phyloP scores from a whole-genome alignment of 768 basidiomycete genomes.

The Tremella fuciformis region DNA sequence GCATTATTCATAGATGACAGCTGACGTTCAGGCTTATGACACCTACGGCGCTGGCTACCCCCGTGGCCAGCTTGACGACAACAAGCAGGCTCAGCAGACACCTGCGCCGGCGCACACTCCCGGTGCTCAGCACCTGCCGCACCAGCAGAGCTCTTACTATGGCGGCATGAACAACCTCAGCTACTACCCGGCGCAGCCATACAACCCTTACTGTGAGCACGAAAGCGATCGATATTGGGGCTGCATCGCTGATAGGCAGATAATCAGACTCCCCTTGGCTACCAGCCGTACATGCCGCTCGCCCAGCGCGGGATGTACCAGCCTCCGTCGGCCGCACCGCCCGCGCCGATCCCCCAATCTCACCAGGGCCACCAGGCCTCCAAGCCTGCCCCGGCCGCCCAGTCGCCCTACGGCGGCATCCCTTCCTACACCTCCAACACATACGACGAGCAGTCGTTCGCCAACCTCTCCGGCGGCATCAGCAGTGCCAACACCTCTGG shows the following conservation, averaged over 20 bases:
- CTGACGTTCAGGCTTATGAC: conserved; percentile 40
- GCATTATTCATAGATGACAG: no score
- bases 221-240: not conserved
- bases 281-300: conserved; percentile 50
- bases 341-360: conserved; percentile 26
- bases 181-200: conserved; percentile 49
- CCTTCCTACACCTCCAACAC: conserved; percentile 32
- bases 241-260: conserved; percentile 17
- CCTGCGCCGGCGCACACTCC: conserved; percentile 35
- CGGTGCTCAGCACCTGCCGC: conserved; percentile 25
- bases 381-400: conserved; percentile 26
- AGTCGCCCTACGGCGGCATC: conserved; percentile 47
- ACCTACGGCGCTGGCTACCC: conserved; percentile 51
- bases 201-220: conserved; percentile 48
- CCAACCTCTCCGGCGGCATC: conserved; percentile 16
- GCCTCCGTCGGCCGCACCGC: conserved; percentile 31
- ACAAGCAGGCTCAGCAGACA: conserved; percentile 34
- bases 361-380: conserved; percentile 8
- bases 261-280: conserved; percentile 47
- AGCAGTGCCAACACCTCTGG: no score
- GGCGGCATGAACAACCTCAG: conserved; percentile 45
- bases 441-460: conserved; percentile 42
- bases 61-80: conserved; percentile 41
- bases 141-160: conserved; percentile 49
- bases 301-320: conserved; percentile 44